Conservation (phyloP, 192 early-diverging fungal genomes). For the Mortierella alpina region DNA sequence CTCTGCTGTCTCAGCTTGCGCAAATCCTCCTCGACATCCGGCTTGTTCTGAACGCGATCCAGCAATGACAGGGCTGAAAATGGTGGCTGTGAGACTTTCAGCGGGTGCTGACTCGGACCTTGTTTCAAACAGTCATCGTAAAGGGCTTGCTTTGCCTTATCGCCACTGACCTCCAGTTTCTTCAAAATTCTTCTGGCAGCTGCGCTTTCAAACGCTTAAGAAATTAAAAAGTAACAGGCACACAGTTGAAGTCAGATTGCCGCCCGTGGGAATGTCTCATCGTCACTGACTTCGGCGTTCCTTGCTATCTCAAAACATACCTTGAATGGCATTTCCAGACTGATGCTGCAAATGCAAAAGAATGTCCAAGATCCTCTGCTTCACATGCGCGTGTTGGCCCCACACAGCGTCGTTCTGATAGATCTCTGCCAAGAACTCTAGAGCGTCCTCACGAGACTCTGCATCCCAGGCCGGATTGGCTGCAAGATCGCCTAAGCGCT, state of each 20-base stretch:
- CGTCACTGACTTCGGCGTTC: conserved; percentile 5
- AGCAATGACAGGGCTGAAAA: conserved; percentile 3
- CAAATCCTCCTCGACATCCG: conserved; percentile 13
- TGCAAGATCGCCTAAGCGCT: conserved; percentile 13
- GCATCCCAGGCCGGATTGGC: conserved; percentile 19
- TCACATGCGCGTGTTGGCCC: conserved; percentile 14
- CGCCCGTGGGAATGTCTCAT: conserved; percentile 6
- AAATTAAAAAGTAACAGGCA: conserved; percentile 8
- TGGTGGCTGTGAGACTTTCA: not conserved
- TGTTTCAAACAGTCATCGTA: conserved; percentile 5
- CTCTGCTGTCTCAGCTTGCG: conserved; percentile 4
- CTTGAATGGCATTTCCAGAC: conserved; percentile 11
- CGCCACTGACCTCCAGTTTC: conserved; percentile 4
- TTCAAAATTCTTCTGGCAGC: conserved; percentile 9
- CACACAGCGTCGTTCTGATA: conserved; percentile 15
- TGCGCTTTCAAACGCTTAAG: conserved; percentile 13
- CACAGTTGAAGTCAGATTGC: conserved; percentile 13
- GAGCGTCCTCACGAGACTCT: conserved; percentile 16
- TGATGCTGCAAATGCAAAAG: conserved; percentile 10
- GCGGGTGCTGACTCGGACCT: conserved; percentile 10
- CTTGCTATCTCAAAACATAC: conserved; percentile 8
- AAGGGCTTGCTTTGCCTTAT: conserved; percentile 6
- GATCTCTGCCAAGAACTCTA: conserved; percentile 13
- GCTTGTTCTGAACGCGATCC: conserved; percentile 20
- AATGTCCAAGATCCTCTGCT: conserved; percentile 12